These are phyloP conservation scores for Phytophthora aleatoria DNA, from an alignment of 352 stramenopile species.

Conservation along the genomic window DNA sequence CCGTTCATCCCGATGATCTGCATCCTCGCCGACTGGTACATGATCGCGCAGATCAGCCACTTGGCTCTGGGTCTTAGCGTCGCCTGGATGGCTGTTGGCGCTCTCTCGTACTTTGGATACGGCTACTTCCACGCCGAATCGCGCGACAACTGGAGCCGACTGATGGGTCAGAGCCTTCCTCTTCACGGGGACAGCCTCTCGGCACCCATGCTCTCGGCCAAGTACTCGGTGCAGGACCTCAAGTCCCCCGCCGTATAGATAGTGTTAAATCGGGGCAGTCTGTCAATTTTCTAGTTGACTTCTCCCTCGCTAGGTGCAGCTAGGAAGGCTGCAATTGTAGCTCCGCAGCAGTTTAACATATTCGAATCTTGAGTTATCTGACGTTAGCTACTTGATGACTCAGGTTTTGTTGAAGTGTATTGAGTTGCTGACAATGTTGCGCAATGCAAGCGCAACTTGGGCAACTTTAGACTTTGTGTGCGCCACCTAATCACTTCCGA, in stretches of 20 bases:
- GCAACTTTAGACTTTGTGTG: not conserved
- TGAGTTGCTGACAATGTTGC: not conserved
- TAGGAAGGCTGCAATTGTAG: constrained; percentile 8
- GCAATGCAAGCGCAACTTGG: too few species aligned
- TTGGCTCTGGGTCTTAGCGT: constrained; percentile 43
- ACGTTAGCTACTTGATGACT: too few species aligned
- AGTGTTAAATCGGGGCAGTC: constrained; percentile 24
- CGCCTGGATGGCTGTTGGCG: constrained; percentile 50
- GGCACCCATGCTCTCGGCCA: constrained; percentile 42
- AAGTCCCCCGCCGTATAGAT: constrained; percentile 35
- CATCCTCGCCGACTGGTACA: constrained; percentile 70
- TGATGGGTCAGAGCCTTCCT: constrained; percentile 43
- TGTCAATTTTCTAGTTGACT: constrained; percentile 1
- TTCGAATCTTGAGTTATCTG: too few species aligned
- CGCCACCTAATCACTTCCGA: constrained; percentile 9
- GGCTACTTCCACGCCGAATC: constrained; percentile 51
- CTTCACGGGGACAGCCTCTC: constrained; percentile 35
- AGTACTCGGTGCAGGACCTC: constrained; percentile 30
- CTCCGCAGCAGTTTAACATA: constrained; percentile 2
- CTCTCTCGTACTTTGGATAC: constrained; percentile 69
- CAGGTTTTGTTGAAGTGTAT: not conserved
- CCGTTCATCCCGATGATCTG: constrained; percentile 58
- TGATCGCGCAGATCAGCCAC: constrained; percentile 58
- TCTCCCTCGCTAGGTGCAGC: constrained; percentile 9
- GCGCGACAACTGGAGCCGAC: constrained; percentile 43